Base-by-base conservation (phyloP, 2,329 filamentous ascomycete species). In the Alternaria longipes region DNA sequence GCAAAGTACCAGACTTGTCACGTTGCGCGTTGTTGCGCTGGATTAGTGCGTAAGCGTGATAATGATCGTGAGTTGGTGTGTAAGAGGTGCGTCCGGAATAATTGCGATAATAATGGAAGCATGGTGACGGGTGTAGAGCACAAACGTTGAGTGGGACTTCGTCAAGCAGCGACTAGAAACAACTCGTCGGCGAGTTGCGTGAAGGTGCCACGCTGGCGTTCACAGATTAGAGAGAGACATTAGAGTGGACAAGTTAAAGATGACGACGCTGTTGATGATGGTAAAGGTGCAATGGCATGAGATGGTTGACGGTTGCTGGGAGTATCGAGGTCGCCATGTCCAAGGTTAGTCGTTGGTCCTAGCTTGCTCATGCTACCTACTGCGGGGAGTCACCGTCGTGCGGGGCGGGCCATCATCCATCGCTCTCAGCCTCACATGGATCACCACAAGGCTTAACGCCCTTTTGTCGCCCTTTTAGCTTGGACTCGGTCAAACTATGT, bases 11-110 rank as follows among this genome's bases (percentile, higher is more conserved):
- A 16, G 24, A 54, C 54, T 49, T 44, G n/a, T 59, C 51, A 61
- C 41, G n/a, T 49, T 53, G 45, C 26, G 53, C 8, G 14, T 26
- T 61, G 52, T 42, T 45, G 45, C 61, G 62, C 62, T 61, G 44
- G 54, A 51, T 55, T 60, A 60, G 60, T 58, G 51, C 14, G 40
- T 66, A 61, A 62, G 56, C 34, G 52, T 57, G 59, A 70, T 84
- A 85, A 81, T 68, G 80, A 80, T 60, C 79, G 79, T 30, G 81
- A 82, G 63, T 84, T 83, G 45, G 83, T 84, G 72, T 85, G 83
- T 53, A 79, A 82, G 67, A 81, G 78, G 69, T 84, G 82, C 68
- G 83, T 80, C 69, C 80, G 80, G 73, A 82, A 84, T 63, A 82
- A 75, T 69, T 78, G 74, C 61, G 81, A 80, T 70, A 83, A 75